Conservation (phyloP, 805 yeast genomes). For the Cephaloascus albidus region DNA sequence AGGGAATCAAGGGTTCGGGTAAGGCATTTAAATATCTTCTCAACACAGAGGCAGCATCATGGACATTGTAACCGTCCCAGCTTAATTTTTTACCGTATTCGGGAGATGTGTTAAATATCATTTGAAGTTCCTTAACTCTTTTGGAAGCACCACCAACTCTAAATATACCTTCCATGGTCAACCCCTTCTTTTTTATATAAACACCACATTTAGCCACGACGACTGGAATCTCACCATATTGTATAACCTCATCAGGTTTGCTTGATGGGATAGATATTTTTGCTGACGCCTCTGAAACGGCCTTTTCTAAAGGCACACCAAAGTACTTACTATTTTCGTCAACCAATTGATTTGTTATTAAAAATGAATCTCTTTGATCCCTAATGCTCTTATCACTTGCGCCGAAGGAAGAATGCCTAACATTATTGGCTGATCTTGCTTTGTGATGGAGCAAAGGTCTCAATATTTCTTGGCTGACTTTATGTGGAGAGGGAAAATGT, state of each 20-base stretch:
- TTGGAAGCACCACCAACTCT: constrained; percentile 88
- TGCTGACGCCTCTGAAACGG: constrained; percentile 71
- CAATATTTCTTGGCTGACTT: constrained; percentile 14
- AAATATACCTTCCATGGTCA: constrained; percentile 83
- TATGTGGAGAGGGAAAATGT: background rate
- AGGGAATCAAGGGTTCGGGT: constrained; percentile 88
- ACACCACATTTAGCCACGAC: constrained; percentile 96
- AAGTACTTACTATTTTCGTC: constrained; percentile 52
- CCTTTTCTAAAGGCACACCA: constrained; percentile 68
- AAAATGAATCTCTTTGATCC: constrained; percentile 41
- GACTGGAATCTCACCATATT: constrained; percentile 84
- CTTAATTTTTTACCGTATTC: constrained; percentile 77
- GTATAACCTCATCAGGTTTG: constrained; percentile 49
- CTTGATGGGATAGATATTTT: constrained; percentile 56
- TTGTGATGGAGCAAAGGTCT: constrained; percentile 43
- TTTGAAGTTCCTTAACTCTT: constrained; percentile 79
- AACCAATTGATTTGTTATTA: constrained; percentile 30
- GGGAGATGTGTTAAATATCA: constrained; percentile 79
- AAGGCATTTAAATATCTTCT: constrained; percentile 79
- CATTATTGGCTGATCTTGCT: constrained; percentile 39
- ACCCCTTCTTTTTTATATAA: constrained; percentile 66
- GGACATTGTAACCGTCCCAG: constrained; percentile 94
- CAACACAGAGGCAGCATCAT: constrained; percentile 89
- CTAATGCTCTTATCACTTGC: constrained; percentile 22
- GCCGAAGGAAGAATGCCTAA: constrained; percentile 18